A percentile compares a stretch with the other conserved stretches of the same genome.
phyloP scores from a whole-genome alignment of 2,329 filamentous ascomycete genomes.

The Claviceps maximensis region DNA sequence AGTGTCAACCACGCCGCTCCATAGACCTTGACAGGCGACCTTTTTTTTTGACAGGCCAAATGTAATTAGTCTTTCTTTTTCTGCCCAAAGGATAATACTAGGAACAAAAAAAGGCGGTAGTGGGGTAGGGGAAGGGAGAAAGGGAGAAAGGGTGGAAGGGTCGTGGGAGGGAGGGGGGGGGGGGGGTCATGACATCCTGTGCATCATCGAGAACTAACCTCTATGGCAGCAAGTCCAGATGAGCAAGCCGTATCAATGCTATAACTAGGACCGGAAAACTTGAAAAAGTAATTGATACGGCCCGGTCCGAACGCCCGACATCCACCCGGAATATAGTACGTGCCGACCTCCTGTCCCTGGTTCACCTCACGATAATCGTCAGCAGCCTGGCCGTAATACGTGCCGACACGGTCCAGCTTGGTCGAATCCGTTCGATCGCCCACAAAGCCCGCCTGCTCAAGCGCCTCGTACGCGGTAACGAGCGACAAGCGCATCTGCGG shows the following conservation, averaged over 20 bases:
- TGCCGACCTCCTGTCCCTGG: slow-evolving; percentile 86
- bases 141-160: neutral
- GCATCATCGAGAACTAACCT: slow-evolving; percentile 24
- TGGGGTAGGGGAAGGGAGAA: no score
- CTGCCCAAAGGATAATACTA: no score
- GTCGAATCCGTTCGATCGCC: slow-evolving; percentile 30
- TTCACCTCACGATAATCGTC: slow-evolving; percentile 43
- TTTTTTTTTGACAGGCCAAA: no score
- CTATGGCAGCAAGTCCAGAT: slow-evolving; percentile 58
- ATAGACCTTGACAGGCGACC: slow-evolving; percentile 4
- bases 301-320: slow-evolving; percentile 59
- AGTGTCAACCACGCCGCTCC: slow-evolving; percentile 4
- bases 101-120: no score
- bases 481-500: slow-evolving; percentile 61
- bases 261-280: slow-evolving; percentile 60
- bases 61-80: neutral
- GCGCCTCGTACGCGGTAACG: slow-evolving; percentile 61
- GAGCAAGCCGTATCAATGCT: slow-evolving; percentile 68
- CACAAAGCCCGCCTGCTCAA: slow-evolving; percentile 54
- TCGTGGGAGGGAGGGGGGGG: no score
- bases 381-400: slow-evolving; percentile 52
- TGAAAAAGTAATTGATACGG: slow-evolving; percentile 56
- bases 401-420: slow-evolving; percentile 45
- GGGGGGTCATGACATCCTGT: no score
- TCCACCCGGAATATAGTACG: slow-evolving; percentile 39